Conservation (phyloP, 768 basidiomycete genomes). For the Termitomyces sp. region DNA sequence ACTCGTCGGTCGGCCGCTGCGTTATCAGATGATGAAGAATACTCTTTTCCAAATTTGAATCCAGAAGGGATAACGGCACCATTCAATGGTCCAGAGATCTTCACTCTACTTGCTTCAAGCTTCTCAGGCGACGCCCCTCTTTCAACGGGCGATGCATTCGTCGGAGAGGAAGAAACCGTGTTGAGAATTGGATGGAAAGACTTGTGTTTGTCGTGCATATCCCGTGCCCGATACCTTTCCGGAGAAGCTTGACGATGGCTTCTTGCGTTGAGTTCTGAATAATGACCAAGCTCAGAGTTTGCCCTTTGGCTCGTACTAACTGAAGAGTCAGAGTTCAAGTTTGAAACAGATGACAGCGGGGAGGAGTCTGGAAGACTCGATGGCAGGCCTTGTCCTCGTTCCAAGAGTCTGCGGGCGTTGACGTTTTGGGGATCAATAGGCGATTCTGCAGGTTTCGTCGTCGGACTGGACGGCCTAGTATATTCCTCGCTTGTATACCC, state of each 20-base stretch:
- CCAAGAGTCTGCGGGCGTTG: slow-evolving; percentile 33
- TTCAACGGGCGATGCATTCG: slow-evolving; percentile 36
- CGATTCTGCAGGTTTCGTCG: slow-evolving; percentile 46
- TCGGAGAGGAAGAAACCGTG: slow-evolving; percentile 43
- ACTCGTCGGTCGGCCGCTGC: slow-evolving; percentile 65
- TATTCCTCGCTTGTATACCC: slow-evolving; percentile 28
- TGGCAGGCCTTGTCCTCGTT: slow-evolving; percentile 38
- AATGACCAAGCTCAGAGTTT: slow-evolving; percentile 80
- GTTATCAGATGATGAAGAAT: slow-evolving; percentile 31
- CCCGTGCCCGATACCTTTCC: slow-evolving; percentile 48
- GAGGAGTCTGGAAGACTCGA: slow-evolving; percentile 50
- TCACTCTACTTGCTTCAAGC: slow-evolving; percentile 58
- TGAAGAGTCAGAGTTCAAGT: slow-evolving; percentile 26
- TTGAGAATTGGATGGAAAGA: slow-evolving; percentile 59
- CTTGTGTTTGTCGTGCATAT: slow-evolving; percentile 48
- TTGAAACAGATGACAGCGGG: slow-evolving; percentile 56
- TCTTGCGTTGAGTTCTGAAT: slow-evolving; percentile 50
- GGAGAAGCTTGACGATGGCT: slow-evolving; percentile 42
- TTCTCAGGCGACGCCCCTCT: slow-evolving; percentile 48
- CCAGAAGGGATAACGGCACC: slow-evolving; percentile 83
- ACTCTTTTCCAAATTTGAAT: slow-evolving; percentile 85
- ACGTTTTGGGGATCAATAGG: slow-evolving; percentile 35
- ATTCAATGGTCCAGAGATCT: slow-evolving; percentile 86
- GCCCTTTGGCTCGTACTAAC: slow-evolving; percentile 45
- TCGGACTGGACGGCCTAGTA: slow-evolving; percentile 44